Conservation (phyloP, 2,329 filamentous ascomycete genomes). For the Botrytis galanthina region DNA sequence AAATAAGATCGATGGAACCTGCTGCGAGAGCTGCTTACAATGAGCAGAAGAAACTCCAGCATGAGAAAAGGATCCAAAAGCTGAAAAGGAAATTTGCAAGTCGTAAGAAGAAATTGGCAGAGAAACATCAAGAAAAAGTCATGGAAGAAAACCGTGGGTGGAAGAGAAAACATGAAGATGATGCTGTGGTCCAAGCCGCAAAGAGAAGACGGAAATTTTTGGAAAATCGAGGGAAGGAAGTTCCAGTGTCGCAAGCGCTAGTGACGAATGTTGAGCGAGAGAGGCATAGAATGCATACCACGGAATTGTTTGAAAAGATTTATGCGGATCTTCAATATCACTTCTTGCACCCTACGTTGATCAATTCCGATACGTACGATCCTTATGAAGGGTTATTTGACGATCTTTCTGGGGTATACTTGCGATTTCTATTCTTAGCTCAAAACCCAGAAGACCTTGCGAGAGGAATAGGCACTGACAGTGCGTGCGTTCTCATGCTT, state of each 20-base stretch:
- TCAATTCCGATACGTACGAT: conserved; percentile 7
- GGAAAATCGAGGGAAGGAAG: not conserved
- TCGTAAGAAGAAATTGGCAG: not conserved
- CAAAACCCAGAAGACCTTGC: not conserved
- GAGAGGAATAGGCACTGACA: not conserved
- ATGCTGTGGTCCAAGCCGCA: not conserved
- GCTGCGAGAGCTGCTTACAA: not conserved
- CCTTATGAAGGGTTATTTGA: not conserved
- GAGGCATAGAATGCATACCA: not conserved
- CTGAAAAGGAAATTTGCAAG: not conserved
- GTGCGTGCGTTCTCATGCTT: conserved; percentile 10
- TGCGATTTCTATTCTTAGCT: not conserved
- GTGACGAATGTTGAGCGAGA: not conserved
- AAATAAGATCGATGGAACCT: not conserved
- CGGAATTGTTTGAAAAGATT: not conserved
- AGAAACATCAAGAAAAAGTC: not conserved
- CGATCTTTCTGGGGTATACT: not conserved
- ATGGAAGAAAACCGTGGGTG: not conserved
- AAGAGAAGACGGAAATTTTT: not conserved
- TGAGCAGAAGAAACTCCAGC: not conserved
- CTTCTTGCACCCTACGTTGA: conserved; percentile 4
- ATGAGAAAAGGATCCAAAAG: not conserved
- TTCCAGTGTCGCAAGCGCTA: not conserved
- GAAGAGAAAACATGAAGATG: conserved; percentile 15
- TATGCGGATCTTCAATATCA: conserved; percentile 8